A percentile compares a stretch with the other conserved stretches of the same genome.
These are phyloP conservation scores for Tetrastigma voinierianum DNA, from an alignment of 164 flowering plant species.

Conservation along the genomic window DNA sequence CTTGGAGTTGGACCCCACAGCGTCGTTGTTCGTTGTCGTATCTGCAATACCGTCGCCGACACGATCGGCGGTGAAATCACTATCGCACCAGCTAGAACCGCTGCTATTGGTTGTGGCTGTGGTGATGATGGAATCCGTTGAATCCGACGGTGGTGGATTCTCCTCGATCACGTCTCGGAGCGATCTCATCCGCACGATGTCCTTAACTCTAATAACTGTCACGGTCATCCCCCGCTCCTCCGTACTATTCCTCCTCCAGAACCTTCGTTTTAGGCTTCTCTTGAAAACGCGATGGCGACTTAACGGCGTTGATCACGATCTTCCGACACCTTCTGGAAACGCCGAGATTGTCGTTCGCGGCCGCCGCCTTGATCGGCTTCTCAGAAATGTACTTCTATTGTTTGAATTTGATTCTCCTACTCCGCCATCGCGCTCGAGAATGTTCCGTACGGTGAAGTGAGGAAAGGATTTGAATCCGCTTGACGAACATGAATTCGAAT, in stretches of 20 bases:
- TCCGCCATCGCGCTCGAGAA: background rate
- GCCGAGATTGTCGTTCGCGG: slow-evolving; percentile 13
- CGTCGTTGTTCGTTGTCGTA: background rate
- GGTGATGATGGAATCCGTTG: background rate
- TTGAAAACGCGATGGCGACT: slow-evolving; percentile 27
- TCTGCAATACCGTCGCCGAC: slow-evolving; percentile 22
- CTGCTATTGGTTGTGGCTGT: slow-evolving; percentile 13
- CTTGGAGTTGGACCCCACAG: slow-evolving; percentile 15
- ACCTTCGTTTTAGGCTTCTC: slow-evolving; percentile 26
- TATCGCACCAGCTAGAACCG: slow-evolving; percentile 39
- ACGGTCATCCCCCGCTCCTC: background rate
- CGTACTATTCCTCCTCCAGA: background rate
- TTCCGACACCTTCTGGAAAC: slow-evolving; percentile 5
- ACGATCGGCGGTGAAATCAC: slow-evolving; percentile 36
- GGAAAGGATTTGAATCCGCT: slow-evolving; percentile 23
- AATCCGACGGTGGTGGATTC: slow-evolving; percentile 18
- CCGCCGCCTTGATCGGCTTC: slow-evolving; percentile 25
- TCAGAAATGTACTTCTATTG: background rate
- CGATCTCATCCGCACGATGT: slow-evolving; percentile 49
- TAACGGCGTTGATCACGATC: slow-evolving; percentile 22
- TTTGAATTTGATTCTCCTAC: background rate
- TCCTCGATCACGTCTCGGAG: slow-evolving; percentile 34
- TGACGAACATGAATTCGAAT: slow-evolving; percentile 21
- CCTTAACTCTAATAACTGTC: slow-evolving; percentile 30
- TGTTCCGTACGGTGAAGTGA: background rate